These are phyloP conservation scores for Phytophthora quininea DNA, from an alignment of 352 stramenopile genomes.

Conservation along the genomic window DNA sequence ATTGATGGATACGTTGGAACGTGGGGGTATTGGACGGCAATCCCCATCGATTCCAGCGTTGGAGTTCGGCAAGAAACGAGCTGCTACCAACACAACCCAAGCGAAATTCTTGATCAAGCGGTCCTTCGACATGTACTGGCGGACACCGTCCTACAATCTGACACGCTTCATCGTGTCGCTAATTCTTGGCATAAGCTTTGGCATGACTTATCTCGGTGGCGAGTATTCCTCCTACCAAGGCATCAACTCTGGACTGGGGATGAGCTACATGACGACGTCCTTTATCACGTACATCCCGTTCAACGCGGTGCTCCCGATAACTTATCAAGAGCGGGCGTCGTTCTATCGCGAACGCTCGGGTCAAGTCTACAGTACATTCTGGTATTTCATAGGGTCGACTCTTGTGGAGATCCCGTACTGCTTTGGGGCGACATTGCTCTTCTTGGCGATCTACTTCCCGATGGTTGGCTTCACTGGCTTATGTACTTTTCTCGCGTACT, in stretches of 20 bases:
- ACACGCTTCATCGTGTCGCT: slow-evolving; percentile 40
- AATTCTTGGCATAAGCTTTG: slow-evolving; percentile 7
- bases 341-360: slow-evolving; percentile 67
- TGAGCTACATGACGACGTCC: slow-evolving; percentile 72
- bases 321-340: slow-evolving; percentile 72
- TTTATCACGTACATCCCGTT: slow-evolving; percentile 74
- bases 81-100: slow-evolving; percentile 8
- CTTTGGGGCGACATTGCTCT: slow-evolving; percentile 47
- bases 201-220: slow-evolving; percentile 8
- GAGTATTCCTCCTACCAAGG: slow-evolving; percentile 27
- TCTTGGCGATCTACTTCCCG: slow-evolving; percentile 49
- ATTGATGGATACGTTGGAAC: slow-evolving; percentile 1
- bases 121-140: slow-evolving; percentile 71
- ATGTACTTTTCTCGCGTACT: slow-evolving; percentile 40
- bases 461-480: slow-evolving; percentile 43
- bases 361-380: slow-evolving; percentile 74
- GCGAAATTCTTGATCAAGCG: slow-evolving; percentile 43
- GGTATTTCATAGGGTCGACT: slow-evolving; percentile 68
- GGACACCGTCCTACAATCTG: slow-evolving; percentile 77
- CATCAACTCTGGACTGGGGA: slow-evolving; percentile 42
- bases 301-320: slow-evolving; percentile 60
- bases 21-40: slow-evolving; percentile 5
- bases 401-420: slow-evolving; percentile 82
- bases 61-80: slow-evolving; percentile 20
- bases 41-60: slow-evolving; percentile 2